A percentile compares a stretch with the other conserved stretches of the same genome.
These are phyloP conservation scores for Scedosporium apiospermum DNA, from an alignment of 2,329 filamentous ascomycete species.

Conservation along the genomic window DNA sequence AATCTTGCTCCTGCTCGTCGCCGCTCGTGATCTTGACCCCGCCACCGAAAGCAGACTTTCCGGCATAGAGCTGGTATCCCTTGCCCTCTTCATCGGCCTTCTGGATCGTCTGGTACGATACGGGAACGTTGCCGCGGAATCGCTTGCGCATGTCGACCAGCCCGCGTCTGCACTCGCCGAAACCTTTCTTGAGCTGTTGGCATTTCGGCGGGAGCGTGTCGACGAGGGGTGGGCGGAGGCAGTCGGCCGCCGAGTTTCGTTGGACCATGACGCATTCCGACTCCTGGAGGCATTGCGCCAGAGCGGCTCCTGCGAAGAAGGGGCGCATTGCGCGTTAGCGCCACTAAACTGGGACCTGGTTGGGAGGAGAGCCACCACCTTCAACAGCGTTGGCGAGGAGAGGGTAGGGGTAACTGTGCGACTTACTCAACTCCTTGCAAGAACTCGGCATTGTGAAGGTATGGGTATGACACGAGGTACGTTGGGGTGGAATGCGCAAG, in stretches of 20 bases:
- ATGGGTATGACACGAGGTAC: neutral
- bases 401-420: slow-evolving; percentile 2
- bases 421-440: slow-evolving; percentile 90
- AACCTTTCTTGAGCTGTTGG: slow-evolving; percentile 86
- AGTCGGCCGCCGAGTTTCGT: slow-evolving; percentile 78
- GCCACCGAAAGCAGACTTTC: slow-evolving; percentile 59
- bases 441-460: slow-evolving; percentile 71
- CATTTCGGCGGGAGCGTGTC: slow-evolving; percentile 79
- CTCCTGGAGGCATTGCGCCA: slow-evolving; percentile 90
- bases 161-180: slow-evolving; percentile 90
- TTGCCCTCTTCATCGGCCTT: slow-evolving; percentile 47
- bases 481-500: neutral
- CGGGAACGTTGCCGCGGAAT: slow-evolving; percentile 87
- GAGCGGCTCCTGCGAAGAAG: slow-evolving; percentile 60
- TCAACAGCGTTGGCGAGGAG: neutral
- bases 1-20: slow-evolving; percentile 53
- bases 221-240: slow-evolving; percentile 71
- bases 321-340: neutral
- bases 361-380: neutral
- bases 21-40: slow-evolving; percentile 57
- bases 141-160: slow-evolving; percentile 98
- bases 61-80: slow-evolving; percentile 69
- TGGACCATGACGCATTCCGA: slow-evolving; percentile 95
- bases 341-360: neutral
- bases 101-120: slow-evolving; percentile 53